Evolutionary conservation across 2,329 filamentous ascomycete genomes (phyloP).

Genomic region (Xenosphaeropsis pyriputrescens): DNA sequence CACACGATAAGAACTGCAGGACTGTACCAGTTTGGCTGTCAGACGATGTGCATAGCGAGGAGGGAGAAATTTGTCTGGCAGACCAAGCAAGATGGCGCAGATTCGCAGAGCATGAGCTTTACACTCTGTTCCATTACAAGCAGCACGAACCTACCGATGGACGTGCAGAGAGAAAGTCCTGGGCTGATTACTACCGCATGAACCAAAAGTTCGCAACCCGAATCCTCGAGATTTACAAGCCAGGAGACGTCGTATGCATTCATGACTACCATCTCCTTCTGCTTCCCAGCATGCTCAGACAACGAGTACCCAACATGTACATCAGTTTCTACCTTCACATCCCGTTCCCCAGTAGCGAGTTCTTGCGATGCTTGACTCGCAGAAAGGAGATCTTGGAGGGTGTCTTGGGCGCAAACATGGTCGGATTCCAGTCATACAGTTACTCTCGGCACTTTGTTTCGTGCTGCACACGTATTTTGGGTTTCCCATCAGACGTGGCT

Average conservation of each 20-base stretch:
- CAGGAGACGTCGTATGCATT: slow-evolving; percentile 81
- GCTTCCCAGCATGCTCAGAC: slow-evolving; percentile 75
- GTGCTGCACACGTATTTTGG: slow-evolving; percentile 80
- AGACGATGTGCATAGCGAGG: slow-evolving; percentile 55
- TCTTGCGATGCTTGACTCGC: slow-evolving; percentile 74
- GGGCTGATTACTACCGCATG: slow-evolving; percentile 87
- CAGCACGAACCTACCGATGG: slow-evolving; percentile 83
- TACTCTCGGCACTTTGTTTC: slow-evolving; percentile 91
- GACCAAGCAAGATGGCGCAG: slow-evolving; percentile 79
- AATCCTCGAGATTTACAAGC: slow-evolving; percentile 79
- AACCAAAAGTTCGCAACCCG: slow-evolving; percentile 85
- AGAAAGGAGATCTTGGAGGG: slow-evolving; percentile 86
- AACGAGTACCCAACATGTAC: slow-evolving; percentile 76
- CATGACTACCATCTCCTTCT: slow-evolving; percentile 93
- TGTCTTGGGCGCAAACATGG: slow-evolving; percentile 78
- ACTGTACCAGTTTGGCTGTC: slow-evolving; percentile 82
- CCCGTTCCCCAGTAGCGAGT: slow-evolving; percentile 93
- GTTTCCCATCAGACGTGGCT: slow-evolving; percentile 74
- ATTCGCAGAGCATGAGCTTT: slow-evolving; percentile 84
- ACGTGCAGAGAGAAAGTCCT: slow-evolving; percentile 64
- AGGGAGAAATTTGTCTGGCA: slow-evolving; percentile 56
- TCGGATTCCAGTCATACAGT: slow-evolving; percentile 91
- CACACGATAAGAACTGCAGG: slow-evolving; percentile 58
- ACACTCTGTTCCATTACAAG: slow-evolving; percentile 92
- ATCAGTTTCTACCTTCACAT: slow-evolving; percentile 91